phyloP scores from a whole-genome alignment of 2,329 filamentous ascomycete genomes.

The Raffaelea albimanens region DNA sequence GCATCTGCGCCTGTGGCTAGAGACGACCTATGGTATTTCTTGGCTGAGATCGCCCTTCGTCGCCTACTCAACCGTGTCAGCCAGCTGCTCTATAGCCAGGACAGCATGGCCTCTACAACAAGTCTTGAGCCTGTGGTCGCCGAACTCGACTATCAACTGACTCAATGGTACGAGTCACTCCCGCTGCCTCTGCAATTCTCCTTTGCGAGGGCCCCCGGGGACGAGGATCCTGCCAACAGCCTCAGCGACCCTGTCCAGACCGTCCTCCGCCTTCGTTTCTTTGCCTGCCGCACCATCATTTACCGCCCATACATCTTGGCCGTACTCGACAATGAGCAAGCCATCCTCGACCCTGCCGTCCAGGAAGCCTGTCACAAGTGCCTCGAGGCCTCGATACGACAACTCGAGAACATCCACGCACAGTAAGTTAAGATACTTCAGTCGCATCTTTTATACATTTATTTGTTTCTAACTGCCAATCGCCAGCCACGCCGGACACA shows the following conservation, averaged over 20 bases:
- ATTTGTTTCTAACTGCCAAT: too few species aligned
- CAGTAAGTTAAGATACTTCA: slow-evolving; percentile 48
- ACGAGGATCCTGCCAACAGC: too few species aligned
- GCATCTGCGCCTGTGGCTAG: slow-evolving; percentile 38
- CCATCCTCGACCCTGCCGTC: slow-evolving; percentile 61
- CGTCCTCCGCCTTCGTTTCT: slow-evolving; percentile 69
- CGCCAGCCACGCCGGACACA: slow-evolving; percentile 64
- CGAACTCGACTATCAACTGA: slow-evolving; percentile 73
- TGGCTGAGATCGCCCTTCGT: slow-evolving; percentile 72
- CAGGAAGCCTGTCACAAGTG: slow-evolving; percentile 74
- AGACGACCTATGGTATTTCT: slow-evolving; percentile 82
- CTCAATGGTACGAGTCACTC: slow-evolving; percentile 76
- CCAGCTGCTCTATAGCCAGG: slow-evolving; percentile 70
- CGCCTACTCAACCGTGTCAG: slow-evolving; percentile 69
- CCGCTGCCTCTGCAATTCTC: slow-evolving; percentile 69
- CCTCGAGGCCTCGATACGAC: slow-evolving; percentile 68
- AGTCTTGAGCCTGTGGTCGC: slow-evolving; percentile 69
- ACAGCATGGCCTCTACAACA: slow-evolving; percentile 60
- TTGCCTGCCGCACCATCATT: slow-evolving; percentile 78
- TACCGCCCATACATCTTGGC: slow-evolving; percentile 76
- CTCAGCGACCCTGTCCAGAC: slow-evolving; percentile 64
- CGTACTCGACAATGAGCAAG: slow-evolving; percentile 67
- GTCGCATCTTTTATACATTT: too few species aligned
- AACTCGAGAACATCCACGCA: slow-evolving; percentile 68
- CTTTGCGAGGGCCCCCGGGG: slow-evolving; percentile 55